Conservation (phyloP, 352 stramenopile genomes). For the Phytophthora sp. region DNA sequence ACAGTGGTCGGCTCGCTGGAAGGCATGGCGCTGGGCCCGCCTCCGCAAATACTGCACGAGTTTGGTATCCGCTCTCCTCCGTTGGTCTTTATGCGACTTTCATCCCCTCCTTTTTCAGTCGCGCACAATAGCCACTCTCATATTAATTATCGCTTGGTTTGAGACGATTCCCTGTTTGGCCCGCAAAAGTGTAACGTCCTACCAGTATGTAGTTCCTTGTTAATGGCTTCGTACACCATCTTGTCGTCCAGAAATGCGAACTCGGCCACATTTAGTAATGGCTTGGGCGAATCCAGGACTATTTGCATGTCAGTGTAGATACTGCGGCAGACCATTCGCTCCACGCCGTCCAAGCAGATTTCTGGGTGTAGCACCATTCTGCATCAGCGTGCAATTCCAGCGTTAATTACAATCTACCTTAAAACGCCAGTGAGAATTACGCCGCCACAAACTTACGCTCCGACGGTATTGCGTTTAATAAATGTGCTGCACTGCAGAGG, state of each 20-base stretch:
- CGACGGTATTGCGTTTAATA: conserved; percentile 41
- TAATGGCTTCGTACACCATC: conserved; percentile 30
- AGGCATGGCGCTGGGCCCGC: too few species aligned
- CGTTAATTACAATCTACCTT: too few species aligned
- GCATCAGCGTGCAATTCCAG: background rate
- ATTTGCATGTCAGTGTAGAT: conserved; percentile 41
- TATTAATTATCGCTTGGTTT: too few species aligned
- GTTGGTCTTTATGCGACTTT: too few species aligned
- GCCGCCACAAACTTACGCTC: conserved; percentile 39
- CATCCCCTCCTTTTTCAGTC: too few species aligned
- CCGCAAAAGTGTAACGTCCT: too few species aligned
- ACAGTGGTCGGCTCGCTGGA: too few species aligned
- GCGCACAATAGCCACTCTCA: too few species aligned
- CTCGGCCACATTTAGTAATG: conserved; percentile 22
- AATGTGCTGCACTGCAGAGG: conserved; percentile 29
- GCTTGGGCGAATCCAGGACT: conserved; percentile 6
- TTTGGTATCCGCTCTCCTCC: too few species aligned
- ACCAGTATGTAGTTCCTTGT: conserved; percentile 30
- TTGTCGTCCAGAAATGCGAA: conserved; percentile 33
- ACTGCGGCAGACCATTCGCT: conserved; percentile 36
- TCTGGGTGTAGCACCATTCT: conserved; percentile 35
- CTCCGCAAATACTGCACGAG: too few species aligned
- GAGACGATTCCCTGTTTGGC: too few species aligned
- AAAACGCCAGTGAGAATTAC: too few species aligned
- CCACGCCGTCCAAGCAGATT: conserved; percentile 29